Conservation (phyloP, 768 basidiomycete species). For the Astraeus odoratus region DNA sequence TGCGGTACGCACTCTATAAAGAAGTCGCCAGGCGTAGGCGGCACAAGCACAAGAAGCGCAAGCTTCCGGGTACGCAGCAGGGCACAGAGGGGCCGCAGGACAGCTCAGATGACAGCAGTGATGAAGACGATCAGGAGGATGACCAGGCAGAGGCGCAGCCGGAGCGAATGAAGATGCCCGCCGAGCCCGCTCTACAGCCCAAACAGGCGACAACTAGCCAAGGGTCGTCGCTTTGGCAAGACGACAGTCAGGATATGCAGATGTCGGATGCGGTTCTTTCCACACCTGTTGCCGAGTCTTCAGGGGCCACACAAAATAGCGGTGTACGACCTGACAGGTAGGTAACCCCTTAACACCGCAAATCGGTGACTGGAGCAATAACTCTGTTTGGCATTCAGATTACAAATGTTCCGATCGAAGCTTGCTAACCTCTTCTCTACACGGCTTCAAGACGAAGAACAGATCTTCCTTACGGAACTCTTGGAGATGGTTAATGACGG, state of each 20-base stretch:
- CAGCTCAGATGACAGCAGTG: constrained; percentile 37
- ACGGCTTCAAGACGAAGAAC: constrained; percentile 67
- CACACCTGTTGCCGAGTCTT: constrained; percentile 20
- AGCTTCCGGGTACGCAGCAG: constrained; percentile 52
- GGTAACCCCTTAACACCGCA: constrained; percentile 14
- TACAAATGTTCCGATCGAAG: constrained; percentile 73
- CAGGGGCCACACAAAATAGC: constrained; percentile 33
- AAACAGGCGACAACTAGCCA: constrained; percentile 29
- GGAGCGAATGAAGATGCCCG: constrained; percentile 45
- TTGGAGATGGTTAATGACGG: constrained; percentile 75
- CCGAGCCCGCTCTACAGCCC: constrained; percentile 23
- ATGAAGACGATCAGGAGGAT: constrained; percentile 30
- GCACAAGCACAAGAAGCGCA: constrained; percentile 74
- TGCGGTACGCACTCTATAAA: constrained; percentile 96
- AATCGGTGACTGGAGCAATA: neutral
- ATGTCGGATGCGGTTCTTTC: constrained; percentile 48
- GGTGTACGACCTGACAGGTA: constrained; percentile 54
- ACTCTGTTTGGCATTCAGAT: constrained; percentile 33
- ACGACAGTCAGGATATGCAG: constrained; percentile 56
- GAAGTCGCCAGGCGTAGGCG: constrained; percentile 80
- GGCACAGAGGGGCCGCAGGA: constrained; percentile 42
- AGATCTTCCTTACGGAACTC: constrained; percentile 62
- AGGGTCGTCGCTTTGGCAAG: constrained; percentile 55
- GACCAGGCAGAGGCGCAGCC: constrained; percentile 7
- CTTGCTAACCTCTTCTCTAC: constrained; percentile 67